These are phyloP conservation scores for Colletotrichum tabaci DNA, from an alignment of 2,329 filamentous ascomycete species.

Conservation along the genomic window DNA sequence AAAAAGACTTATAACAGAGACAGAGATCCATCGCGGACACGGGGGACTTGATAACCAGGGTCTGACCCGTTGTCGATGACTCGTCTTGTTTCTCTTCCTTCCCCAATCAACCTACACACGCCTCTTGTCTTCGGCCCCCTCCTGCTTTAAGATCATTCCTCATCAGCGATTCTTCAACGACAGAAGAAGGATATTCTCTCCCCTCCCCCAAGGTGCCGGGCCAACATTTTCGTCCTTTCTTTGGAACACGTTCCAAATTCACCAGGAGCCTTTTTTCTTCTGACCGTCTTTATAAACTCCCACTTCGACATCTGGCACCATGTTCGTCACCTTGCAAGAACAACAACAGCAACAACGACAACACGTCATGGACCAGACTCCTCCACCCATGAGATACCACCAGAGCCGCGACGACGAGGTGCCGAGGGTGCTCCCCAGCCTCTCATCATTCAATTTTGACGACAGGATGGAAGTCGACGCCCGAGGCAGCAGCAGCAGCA, in stretches of 20 bases:
- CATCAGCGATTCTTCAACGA: conserved; percentile 35
- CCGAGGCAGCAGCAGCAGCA: neutral
- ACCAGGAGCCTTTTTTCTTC: neutral
- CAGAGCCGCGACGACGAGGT: conserved; percentile 31
- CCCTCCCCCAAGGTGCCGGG: neutral
- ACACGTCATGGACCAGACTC: conserved; percentile 32
- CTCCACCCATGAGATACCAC: conserved; percentile 22
- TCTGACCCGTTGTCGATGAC: conserved; percentile 44
- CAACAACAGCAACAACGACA: conserved; percentile 31
- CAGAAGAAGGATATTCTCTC: conserved; percentile 14
- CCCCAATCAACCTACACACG: conserved; percentile 27
- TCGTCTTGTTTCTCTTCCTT: conserved; percentile 38
- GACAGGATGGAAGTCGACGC: conserved; percentile 39
- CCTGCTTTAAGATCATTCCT: conserved; percentile 5
- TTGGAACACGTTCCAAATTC: conserved; percentile 12
- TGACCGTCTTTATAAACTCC: neutral
- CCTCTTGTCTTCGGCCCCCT: conserved; percentile 18
- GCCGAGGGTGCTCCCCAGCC: conserved; percentile 34
- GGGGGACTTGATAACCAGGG: conserved; percentile 39
- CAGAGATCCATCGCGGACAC: conserved; percentile 40
- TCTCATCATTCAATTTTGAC: conserved; percentile 35
- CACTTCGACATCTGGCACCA: conserved; percentile 19
- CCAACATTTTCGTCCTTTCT: conserved; percentile 1
- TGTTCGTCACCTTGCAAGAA: conserved; percentile 41
- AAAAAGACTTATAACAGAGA: conserved; percentile 43